Conservation (phyloP, 257 asterid genomes). For the Fraxinus quadrangulata region DNA sequence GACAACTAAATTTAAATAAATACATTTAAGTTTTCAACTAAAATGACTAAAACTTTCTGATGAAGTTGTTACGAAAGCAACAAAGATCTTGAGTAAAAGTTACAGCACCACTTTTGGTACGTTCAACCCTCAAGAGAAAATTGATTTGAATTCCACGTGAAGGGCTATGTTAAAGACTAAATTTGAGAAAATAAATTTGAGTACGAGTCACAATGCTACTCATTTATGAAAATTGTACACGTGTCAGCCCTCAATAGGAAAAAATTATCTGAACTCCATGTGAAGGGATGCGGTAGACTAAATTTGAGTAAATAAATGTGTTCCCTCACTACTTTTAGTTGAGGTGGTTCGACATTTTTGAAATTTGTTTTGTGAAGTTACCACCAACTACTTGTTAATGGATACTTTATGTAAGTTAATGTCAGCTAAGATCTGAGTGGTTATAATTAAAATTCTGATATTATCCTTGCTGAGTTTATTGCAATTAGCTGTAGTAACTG, state of each 20-base stretch:
- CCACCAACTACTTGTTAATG: neutral
- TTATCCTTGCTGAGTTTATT: neutral
- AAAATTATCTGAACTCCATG: neutral
- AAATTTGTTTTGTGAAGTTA: neutral
- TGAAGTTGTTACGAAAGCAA: no score
- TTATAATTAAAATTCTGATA: neutral
- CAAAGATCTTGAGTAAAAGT: no score
- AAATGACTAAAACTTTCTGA: no score
- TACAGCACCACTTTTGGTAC: no score
- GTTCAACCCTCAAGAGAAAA: no score
- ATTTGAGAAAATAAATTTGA: no score
- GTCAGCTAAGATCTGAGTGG: neutral
- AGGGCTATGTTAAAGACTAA: no score
- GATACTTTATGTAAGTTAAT: neutral
- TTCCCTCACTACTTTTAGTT: no score
- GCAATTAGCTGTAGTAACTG: neutral
- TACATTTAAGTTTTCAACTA: no score
- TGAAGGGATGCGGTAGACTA: neutral
- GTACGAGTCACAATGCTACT: neutral
- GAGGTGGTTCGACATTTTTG: neutral
- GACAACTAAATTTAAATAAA: no score
- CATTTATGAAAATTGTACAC: neutral
- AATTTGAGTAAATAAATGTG: neutral
- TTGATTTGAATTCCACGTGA: no score
- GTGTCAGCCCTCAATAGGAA: neutral